Base-by-base conservation (phyloP, 108 stramenopile species). In the Pelagomonas calceolata region DNA sequence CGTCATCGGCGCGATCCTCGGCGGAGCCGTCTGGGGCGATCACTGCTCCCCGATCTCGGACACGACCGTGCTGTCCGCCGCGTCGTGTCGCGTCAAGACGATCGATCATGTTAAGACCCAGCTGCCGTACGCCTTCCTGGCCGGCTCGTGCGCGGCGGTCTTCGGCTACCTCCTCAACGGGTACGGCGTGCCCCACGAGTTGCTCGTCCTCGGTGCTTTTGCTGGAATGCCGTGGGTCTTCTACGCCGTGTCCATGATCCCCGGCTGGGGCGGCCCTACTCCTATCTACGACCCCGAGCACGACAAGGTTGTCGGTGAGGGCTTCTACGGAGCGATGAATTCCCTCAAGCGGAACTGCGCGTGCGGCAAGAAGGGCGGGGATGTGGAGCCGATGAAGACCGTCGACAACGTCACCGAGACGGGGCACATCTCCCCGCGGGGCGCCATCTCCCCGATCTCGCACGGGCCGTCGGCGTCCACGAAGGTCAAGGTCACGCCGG, bases 1-100 rank as follows among this genome's bases (percentile, higher is more conserved):
- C 14, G 16, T 16, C 14, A 45, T 45, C 44, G 83, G 4, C 84
- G n/a, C 80, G 12, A 68, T 87, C 45, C 70, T 90, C 39, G 73
- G 81, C 33, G 89, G 89, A 9, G 75, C 85, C 9, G 87, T 88
- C 12, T 84, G 84, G 35, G 89, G 89, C 35, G 89, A 90, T 74
- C 89, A 90, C 76, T 75, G 81, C 31, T 81, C 79, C 45, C 87
- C 87, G 0, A 88, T 90, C 46, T 81, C 80, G 26, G 89, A 90
- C 75, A 90, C 89, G 18, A 90, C 89, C 31, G 86, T 90, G 35
- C 77, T 90, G 31, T 75, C 80, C 67, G 65, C 85, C 34, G 72
- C 88, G 76, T 84, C 89, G 21, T 68, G 77, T 17, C 81, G 80
- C 33, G 86, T 85, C 65, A 67, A 75, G n/a, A 76, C 88, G 35